Conservation (phyloP, 306 rosid species). For the Begonia masoniana region DNA sequence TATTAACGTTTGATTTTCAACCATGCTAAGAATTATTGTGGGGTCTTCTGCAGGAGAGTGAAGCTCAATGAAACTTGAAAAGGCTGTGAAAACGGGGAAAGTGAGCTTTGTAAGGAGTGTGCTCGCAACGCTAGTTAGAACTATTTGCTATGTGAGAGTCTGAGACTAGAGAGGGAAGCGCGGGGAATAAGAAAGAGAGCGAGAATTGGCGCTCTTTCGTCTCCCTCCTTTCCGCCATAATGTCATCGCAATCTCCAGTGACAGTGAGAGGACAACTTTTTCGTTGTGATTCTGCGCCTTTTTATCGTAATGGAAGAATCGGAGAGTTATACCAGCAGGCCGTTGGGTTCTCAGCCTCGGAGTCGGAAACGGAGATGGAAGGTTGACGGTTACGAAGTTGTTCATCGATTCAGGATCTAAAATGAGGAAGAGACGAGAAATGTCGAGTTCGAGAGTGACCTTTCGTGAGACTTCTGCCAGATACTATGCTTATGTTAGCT, state of each 20-base stretch:
- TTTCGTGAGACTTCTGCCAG: conserved; percentile 66
- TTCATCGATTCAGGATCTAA: conserved; percentile 37
- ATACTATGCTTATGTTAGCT: too few species aligned
- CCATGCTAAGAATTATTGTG: too few species aligned
- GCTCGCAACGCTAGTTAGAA: conserved; percentile 15
- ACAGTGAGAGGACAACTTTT: too few species aligned
- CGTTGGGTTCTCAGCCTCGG: conserved; percentile 17
- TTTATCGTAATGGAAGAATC: conserved; percentile 51
- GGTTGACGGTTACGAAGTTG: conserved; percentile 35
- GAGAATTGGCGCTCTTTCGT: neutral
- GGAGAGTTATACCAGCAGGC: conserved; percentile 45
- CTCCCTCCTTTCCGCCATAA: neutral
- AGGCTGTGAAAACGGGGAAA: conserved; percentile 6
- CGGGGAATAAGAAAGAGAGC: conserved; percentile 5
- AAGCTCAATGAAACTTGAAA: neutral
- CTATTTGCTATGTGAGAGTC: neutral
- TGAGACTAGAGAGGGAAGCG: conserved; percentile 2
- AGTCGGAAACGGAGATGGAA: conserved; percentile 34
- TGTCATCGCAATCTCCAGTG: neutral
- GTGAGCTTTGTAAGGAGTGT: conserved; percentile 1
- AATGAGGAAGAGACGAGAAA: conserved; percentile 32
- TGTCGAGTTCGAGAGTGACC: conserved; percentile 59
- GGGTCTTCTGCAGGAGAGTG: too few species aligned
- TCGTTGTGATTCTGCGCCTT: conserved; percentile 13
- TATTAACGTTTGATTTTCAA: too few species aligned